Conservation (phyloP, 148 eudicot species). For the Vaccinium darrowii region DNA sequence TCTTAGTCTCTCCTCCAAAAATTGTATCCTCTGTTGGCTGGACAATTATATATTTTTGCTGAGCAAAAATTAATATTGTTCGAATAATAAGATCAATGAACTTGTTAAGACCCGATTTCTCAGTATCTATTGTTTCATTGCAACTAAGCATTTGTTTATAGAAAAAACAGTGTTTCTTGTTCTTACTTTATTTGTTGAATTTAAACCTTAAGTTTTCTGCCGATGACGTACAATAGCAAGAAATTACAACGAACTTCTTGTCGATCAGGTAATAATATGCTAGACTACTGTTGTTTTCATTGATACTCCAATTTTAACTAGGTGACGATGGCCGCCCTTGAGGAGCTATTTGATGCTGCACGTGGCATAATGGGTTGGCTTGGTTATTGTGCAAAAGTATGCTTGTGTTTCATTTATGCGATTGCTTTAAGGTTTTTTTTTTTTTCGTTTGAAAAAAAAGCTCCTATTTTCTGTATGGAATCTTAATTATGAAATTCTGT, state of each 20-base stretch:
- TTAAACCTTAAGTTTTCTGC: conserved; percentile 4
- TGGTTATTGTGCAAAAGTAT: conserved; percentile 93
- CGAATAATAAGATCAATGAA: background rate
- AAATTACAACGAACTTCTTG: background rate
- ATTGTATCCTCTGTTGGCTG: background rate
- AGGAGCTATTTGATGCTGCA: conserved; percentile 84
- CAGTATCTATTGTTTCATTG: background rate
- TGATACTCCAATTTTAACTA: conserved; percentile 16
- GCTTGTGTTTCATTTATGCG: conserved; percentile 1
- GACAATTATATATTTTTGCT: background rate
- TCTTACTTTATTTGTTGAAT: conserved; percentile 4
- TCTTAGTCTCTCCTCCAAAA: background rate
- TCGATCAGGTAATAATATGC: background rate
- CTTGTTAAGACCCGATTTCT: background rate
- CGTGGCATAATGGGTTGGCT: conserved; percentile 91
- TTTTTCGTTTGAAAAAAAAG: background rate
- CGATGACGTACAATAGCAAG: background rate
- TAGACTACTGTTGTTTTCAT: background rate
- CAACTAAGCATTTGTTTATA: background rate
- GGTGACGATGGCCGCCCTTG: conserved; percentile 94
- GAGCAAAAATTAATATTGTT: background rate
- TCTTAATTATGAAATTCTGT: conserved; percentile 18
- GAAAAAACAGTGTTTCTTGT: background rate
- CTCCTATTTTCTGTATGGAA: background rate
- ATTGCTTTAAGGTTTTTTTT: background rate